Evolutionary conservation across 2,329 filamentous ascomycete species (phyloP).

Genomic region (Talaromyces sp.): DNA sequence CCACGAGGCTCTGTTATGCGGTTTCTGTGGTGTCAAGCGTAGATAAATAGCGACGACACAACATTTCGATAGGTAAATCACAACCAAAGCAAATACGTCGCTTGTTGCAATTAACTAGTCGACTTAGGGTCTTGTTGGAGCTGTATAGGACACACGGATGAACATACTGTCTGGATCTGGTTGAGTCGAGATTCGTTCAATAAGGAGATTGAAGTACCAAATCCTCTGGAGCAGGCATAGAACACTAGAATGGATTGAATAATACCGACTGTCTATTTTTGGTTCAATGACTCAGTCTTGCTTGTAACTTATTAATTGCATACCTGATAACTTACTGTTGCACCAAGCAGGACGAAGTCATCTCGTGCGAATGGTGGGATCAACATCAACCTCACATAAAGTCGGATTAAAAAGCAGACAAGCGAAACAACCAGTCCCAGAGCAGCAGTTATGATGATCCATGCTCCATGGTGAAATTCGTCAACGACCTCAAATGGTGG

Average conservation of each 20-base stretch:
- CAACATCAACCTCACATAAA: slow-evolving; percentile 40
- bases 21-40: slow-evolving; percentile 48
- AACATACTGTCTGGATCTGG: slow-evolving; percentile 31
- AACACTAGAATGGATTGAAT: slow-evolving; percentile 37
- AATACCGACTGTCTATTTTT: slow-evolving; percentile 30
- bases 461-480: slow-evolving; percentile 42
- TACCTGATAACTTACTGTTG: slow-evolving; percentile 30
- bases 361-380: slow-evolving; percentile 37
- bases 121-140: background rate
- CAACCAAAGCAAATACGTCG: slow-evolving; percentile 49
- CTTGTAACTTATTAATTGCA: background rate
- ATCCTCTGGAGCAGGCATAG: slow-evolving; percentile 33
- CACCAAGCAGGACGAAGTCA: slow-evolving; percentile 36
- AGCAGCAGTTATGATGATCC: slow-evolving; percentile 42
- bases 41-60: slow-evolving; percentile 48
- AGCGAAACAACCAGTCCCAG: slow-evolving; percentile 42
- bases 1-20: slow-evolving; percentile 41
- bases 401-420: slow-evolving; percentile 38
- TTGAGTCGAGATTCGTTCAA: slow-evolving; percentile 25
- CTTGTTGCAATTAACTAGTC: slow-evolving; percentile 36
- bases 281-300: no score
- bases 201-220: slow-evolving; percentile 37
- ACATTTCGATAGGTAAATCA: slow-evolving; percentile 43
- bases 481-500: slow-evolving; percentile 44
- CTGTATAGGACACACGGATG: background rate